These are phyloP conservation scores for Lolium multiflorum DNA, from an alignment of 176 grass and related monocot genomes.

Conservation along the genomic window DNA sequence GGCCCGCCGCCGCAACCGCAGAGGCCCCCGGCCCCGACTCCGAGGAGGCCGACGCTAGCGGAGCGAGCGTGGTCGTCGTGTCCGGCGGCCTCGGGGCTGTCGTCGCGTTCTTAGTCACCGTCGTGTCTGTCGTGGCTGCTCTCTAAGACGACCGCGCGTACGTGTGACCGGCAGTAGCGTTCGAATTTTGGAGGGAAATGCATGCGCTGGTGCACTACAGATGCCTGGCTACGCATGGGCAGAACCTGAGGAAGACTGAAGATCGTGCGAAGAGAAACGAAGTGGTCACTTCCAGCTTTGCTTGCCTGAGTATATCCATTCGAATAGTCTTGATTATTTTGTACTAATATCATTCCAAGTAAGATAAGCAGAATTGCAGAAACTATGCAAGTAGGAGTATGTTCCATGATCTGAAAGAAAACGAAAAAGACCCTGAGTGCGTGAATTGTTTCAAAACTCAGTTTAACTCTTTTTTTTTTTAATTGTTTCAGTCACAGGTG, in stretches of 20 bases:
- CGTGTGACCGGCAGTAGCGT: not conserved
- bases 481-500: not conserved
- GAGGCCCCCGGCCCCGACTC: conserved; percentile 12
- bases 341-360: not conserved
- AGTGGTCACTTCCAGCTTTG: not conserved
- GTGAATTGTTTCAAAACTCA: conserved; percentile 2
- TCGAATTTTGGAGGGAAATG: not conserved
- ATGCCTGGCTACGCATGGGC: not conserved
- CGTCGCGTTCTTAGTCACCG: conserved; percentile 13
- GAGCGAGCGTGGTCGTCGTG: not conserved
- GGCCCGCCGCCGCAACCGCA: not conserved
- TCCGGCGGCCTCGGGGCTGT: not conserved
- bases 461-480: not conserved
- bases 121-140: not conserved
- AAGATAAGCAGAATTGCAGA: not conserved
- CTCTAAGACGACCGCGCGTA: conserved; percentile 17
- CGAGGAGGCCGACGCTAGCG: conserved; percentile 22
- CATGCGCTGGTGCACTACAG: not conserved
- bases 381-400: not conserved
- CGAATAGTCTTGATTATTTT: not conserved
- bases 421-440: not conserved
- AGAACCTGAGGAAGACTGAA: not conserved
- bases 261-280: not conserved
- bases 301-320: not conserved
- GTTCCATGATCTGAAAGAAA: not conserved